phyloP scores from a whole-genome alignment of 768 basidiomycete genomes.

The Boletus insuetus region DNA sequence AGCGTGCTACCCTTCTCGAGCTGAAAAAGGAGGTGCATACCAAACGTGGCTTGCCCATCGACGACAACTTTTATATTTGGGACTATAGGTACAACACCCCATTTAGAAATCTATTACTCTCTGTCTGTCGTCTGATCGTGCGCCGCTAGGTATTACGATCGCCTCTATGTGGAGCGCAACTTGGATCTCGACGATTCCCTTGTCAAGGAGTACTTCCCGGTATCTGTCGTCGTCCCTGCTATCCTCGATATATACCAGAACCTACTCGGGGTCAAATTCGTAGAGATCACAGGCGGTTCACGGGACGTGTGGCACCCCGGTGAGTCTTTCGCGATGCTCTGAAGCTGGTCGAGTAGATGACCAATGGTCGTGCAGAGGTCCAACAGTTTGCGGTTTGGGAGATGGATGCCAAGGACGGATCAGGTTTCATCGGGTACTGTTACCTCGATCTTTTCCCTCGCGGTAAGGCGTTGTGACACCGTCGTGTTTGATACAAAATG shows the following conservation, averaged over 20 bases:
- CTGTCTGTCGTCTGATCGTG: background rate
- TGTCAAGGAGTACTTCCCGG: slow-evolving; percentile 90
- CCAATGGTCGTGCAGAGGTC: slow-evolving; percentile 49
- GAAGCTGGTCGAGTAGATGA: background rate
- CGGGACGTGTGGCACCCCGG: slow-evolving; percentile 79
- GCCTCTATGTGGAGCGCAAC: slow-evolving; percentile 55
- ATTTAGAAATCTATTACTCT: too few species aligned
- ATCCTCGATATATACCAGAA: slow-evolving; percentile 84
- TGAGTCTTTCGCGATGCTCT: slow-evolving; percentile 28
- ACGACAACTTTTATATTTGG: slow-evolving; percentile 78
- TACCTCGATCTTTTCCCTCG: slow-evolving; percentile 88
- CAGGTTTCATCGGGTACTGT: slow-evolving; percentile 79
- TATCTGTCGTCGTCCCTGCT: slow-evolving; percentile 74
- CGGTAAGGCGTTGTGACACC: slow-evolving; percentile 37
- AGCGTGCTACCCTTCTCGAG: slow-evolving; percentile 61
- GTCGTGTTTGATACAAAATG: background rate
- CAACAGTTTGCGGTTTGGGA: slow-evolving; percentile 87
- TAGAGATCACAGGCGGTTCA: slow-evolving; percentile 50
- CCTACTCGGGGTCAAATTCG: slow-evolving; percentile 71
- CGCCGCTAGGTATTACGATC: slow-evolving; percentile 29
- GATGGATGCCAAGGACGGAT: slow-evolving; percentile 63
- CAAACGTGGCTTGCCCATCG: slow-evolving; percentile 55
- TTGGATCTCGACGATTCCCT: slow-evolving; percentile 72
- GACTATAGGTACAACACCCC: slow-evolving; percentile 69
- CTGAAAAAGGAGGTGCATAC: slow-evolving; percentile 76